phyloP scores from a whole-genome alignment of 768 basidiomycete genomes.

The Trametes meyenii region DNA sequence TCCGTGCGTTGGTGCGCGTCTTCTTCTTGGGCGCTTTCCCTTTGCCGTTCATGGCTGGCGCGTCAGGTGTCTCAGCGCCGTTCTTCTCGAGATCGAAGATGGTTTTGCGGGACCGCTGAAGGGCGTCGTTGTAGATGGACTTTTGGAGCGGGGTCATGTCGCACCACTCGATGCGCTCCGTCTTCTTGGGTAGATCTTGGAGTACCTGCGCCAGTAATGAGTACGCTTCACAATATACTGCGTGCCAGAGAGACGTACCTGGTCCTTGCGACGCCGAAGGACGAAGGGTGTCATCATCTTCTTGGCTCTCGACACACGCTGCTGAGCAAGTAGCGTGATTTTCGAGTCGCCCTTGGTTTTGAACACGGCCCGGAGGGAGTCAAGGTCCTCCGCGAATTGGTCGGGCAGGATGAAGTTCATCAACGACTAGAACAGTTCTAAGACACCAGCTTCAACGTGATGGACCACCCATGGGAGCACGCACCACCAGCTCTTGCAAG shows the following conservation, averaged over 20 bases:
- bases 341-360: conserved; percentile 95
- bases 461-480: conserved; percentile 34
- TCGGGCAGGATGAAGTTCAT: conserved; percentile 98
- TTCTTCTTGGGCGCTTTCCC: conserved; percentile 48
- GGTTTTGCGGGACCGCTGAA: conserved; percentile 84
- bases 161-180: conserved; percentile 94
- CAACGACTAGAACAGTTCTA: conserved; percentile 66
- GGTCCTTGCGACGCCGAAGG: conserved; percentile 93
- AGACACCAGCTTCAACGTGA: neutral
- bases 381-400: conserved; percentile 78
- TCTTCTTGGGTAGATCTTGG: conserved; percentile 90
- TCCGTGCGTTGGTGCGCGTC: conserved; percentile 42
- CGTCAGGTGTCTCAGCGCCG: conserved; percentile 36
- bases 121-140: conserved; percentile 81
- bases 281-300: conserved; percentile 99
- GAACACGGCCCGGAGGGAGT: conserved; percentile 89
- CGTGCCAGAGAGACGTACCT: conserved; percentile 46
- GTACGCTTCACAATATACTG: neutral
- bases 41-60: conserved; percentile 31
- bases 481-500: conserved; percentile 84
- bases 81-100: conserved; percentile 53
- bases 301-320: conserved; percentile 93
- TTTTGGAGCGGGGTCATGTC: conserved; percentile 85
- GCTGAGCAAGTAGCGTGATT: conserved; percentile 84
- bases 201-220: conserved; percentile 60